Evolutionary conservation across 2,329 filamentous ascomycete genomes (phyloP).

Genomic region (Shiraia sp.): DNA sequence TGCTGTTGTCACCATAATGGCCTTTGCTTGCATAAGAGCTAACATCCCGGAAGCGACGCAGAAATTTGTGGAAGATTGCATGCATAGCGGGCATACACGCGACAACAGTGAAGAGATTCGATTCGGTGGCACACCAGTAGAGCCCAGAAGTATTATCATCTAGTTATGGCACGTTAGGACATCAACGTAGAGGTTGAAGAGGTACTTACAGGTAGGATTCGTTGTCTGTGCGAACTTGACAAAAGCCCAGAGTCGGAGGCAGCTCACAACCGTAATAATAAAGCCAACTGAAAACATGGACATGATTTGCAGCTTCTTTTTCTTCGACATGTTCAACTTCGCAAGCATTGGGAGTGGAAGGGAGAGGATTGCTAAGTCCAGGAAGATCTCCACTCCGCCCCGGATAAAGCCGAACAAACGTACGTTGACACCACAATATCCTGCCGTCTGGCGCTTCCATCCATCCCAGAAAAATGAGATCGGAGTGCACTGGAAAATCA

Average conservation of each 20-base stretch:
- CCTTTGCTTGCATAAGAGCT: conserved; percentile 18
- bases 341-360: conserved; percentile 27
- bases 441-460: conserved; percentile 43
- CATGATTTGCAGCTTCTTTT: conserved; percentile 34
- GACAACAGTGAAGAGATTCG: conserved; percentile 30
- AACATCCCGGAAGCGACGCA: conserved; percentile 11
- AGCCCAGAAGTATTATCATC: conserved; percentile 30
- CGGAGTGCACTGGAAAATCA: conserved; percentile 45
- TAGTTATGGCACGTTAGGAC: conserved; percentile 3
- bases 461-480: conserved; percentile 46
- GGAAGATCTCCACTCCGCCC: conserved; percentile 32
- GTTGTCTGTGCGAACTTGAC: conserved; percentile 21
- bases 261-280: conserved; percentile 29
- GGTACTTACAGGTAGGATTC: conserved; percentile 29
- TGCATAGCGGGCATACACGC: conserved; percentile 35
- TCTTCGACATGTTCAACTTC: conserved; percentile 26
- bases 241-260: conserved; percentile 23
- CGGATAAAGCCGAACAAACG: conserved; percentile 44
- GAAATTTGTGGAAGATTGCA: conserved; percentile 20
- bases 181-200: too few relatives aligned
- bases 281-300: conserved; percentile 34
- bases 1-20: conserved; percentile 15
- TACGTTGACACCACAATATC: conserved; percentile 42
- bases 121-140: conserved; percentile 32
- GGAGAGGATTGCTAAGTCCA: conserved; percentile 29